Evolutionary conservation across 2,329 filamentous ascomycete species (phyloP).

Genomic region (Epichloe baconii): DNA sequence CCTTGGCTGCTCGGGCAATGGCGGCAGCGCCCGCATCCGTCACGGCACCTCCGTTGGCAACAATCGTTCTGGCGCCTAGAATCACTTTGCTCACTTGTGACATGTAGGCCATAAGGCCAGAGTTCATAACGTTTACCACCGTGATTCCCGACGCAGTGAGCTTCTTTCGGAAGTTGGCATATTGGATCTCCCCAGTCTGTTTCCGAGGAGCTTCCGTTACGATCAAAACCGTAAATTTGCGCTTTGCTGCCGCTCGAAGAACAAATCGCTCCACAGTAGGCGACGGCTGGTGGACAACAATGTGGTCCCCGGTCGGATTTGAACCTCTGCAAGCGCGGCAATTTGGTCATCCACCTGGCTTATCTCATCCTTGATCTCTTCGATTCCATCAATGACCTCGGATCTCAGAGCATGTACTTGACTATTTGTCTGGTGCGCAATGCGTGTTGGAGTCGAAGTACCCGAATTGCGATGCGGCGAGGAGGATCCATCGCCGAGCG

Average conservation of each 20-base stretch:
- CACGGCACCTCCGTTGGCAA: constrained; percentile 77
- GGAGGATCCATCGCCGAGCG: constrained; percentile 20
- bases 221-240: constrained; percentile 83
- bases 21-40: constrained; percentile 72
- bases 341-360: constrained; percentile 89
- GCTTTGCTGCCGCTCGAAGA: constrained; percentile 71
- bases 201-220: constrained; percentile 47
- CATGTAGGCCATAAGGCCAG: constrained; percentile 86
- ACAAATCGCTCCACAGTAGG: constrained; percentile 83
- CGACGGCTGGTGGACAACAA: constrained; percentile 79
- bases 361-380: constrained; percentile 92
- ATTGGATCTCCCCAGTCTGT: constrained; percentile 24
- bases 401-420: constrained; percentile 62
- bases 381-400: constrained; percentile 86
- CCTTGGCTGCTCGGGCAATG: constrained; percentile 73
- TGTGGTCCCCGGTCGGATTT: constrained; percentile 86
- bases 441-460: constrained; percentile 34
- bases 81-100: constrained; percentile 92
- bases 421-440: constrained; percentile 25
- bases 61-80: constrained; percentile 72
- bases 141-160: constrained; percentile 65
- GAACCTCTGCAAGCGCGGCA: constrained; percentile 72
- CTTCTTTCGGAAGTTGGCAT: constrained; percentile 57
- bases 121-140: constrained; percentile 74
- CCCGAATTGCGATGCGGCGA: constrained; percentile 37